Base-by-base conservation (phyloP, 345 rosid species). In the Brassica juncea region DNA sequence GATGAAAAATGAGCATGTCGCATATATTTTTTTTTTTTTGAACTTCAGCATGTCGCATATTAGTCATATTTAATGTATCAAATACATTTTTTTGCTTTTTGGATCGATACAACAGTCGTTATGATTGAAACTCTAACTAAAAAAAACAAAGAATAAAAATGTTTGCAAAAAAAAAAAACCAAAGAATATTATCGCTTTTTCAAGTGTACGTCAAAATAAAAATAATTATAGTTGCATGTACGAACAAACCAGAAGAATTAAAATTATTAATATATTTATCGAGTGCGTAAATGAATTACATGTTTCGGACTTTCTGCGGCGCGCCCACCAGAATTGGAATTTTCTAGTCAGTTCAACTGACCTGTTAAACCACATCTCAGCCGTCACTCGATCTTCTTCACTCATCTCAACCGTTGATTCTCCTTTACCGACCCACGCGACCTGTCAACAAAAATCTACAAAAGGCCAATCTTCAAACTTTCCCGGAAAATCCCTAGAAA, bases 271-370 rank as follows among this genome's bases (percentile, higher is more conserved):
- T 39, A 39, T 8, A 31, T 34, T 35, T 34, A 34, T 72, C 9
- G 32, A 16, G 58, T 79, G 70, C 47, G 74, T 61, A 68, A 14
- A 72, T 34, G 58, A 73, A 68, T 64, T 27, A 55, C 59, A 71
- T 54, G 23, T 67, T 73, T 68, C 12, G 32, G 82, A 73, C 78
- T 80, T 80, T 80, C 71, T 67, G 58, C 79, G 27, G 27, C 79
- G 67, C 76, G 80, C 80, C 83, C 71, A 80, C 83, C 83, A 75
- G 77, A 80, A 72, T 70, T 75, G 80, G 83, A 80, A 80, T 75
- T 80, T 80, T 80, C 83, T 11, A 75, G 83, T 80, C 80, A 42
- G 58, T 68, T 42, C 31, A 49, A 70, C 76, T 42, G 54, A 71
- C 83, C 64, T 66, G 25, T 71, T 59, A 47, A 3, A 65, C 39